Percentiles rank a stretch among this genome's conserved stretches.
phyloP scores from a whole-genome alignment of 2,329 filamentous ascomycete genomes.

The Diaporthe sp. region DNA sequence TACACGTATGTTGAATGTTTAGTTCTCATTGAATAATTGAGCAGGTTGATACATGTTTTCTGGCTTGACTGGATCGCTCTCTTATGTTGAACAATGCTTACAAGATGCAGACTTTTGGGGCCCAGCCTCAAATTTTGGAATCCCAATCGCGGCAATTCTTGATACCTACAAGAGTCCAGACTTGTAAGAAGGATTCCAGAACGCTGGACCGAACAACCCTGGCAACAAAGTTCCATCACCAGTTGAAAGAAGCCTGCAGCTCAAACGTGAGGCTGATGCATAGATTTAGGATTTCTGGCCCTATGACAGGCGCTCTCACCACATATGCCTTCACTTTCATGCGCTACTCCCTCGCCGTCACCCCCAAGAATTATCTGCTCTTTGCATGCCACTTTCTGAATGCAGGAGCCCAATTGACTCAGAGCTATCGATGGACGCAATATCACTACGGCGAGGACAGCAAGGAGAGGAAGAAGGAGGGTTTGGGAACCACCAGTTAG shows the following conservation, averaged over 20 bases:
- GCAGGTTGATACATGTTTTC: no score
- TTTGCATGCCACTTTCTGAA: conserved; percentile 80
- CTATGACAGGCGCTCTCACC: conserved; percentile 76
- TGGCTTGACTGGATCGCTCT: no score
- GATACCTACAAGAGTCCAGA: conserved; percentile 90
- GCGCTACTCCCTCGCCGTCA: conserved; percentile 78
- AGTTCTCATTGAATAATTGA: not conserved
- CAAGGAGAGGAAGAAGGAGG: conserved; percentile 56
- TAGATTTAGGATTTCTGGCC: conserved; percentile 73
- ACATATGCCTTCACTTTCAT: conserved; percentile 81
- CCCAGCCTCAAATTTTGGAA: conserved; percentile 89
- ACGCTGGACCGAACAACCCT: not conserved
- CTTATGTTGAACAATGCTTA: not conserved
- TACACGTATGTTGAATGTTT: conserved; percentile 76
- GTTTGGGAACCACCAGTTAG: conserved; percentile 42
- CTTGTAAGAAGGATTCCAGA: conserved; percentile 68
- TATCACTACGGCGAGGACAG: conserved; percentile 74
- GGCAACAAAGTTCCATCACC: no score
- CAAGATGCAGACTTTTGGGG: conserved; percentile 83
- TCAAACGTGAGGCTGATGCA: not conserved
- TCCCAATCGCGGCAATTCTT: conserved; percentile 84
- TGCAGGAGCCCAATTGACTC: conserved; percentile 76
- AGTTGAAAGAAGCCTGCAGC: not conserved
- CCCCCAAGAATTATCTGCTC: conserved; percentile 77
- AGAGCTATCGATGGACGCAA: conserved; percentile 77